Percentiles rank a stretch among this genome's conserved stretches.
Conservation (phyloP, 2,329 filamentous ascomycete species). For the Diaporthe humulicola region DNA sequence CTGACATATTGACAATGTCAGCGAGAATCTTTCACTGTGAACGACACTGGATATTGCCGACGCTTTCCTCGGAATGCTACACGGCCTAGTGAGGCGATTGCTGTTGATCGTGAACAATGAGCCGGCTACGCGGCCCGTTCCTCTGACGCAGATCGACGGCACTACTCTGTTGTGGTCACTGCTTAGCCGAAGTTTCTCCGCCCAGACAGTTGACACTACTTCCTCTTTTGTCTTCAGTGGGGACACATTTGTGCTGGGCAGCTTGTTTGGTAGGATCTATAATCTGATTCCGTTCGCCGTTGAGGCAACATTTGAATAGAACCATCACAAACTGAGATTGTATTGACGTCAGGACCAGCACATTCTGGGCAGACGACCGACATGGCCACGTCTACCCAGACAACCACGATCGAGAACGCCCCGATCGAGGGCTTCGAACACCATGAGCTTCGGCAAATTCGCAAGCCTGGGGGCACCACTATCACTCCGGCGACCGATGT, state of each 20-base stretch:
- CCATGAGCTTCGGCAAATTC: conserved; percentile 24
- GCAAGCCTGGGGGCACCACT: background rate
- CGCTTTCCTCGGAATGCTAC: background rate
- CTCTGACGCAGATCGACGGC: background rate
- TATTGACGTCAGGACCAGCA: background rate
- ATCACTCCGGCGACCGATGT: too few species aligned
- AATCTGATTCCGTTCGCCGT: background rate
- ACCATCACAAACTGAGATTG: too few species aligned
- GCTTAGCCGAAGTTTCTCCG: conserved; percentile 11
- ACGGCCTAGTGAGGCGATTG: background rate
- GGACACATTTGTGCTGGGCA: background rate
- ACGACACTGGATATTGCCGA: background rate
- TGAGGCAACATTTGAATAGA: background rate
- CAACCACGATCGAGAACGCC: background rate
- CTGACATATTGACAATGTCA: background rate
- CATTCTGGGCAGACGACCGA: background rate
- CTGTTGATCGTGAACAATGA: background rate
- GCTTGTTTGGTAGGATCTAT: too few species aligned
- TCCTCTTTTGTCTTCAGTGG: background rate
- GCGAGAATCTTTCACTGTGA: background rate
- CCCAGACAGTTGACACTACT: background rate
- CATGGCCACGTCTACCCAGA: conserved; percentile 27
- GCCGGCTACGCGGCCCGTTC: background rate
- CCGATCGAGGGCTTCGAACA: background rate
- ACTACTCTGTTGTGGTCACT: background rate